These are phyloP conservation scores for Sesbania bispinosa DNA, from an alignment of 306 rosid genomes.

Conservation along the genomic window DNA sequence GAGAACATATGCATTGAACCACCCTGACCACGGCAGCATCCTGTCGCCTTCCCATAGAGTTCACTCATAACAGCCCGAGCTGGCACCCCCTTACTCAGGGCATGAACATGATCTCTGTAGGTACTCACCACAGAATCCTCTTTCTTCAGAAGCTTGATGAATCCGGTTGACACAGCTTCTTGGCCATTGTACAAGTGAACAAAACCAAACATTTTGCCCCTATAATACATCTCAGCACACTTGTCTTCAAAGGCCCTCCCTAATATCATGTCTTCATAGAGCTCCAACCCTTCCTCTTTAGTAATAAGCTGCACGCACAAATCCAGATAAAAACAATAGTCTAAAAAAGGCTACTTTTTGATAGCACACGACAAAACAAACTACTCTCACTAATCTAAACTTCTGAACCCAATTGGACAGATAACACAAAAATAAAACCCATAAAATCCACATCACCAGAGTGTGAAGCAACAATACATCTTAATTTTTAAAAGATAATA, in stretches of 20 bases:
- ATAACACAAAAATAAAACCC: slow-evolving; percentile 7
- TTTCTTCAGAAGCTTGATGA: slow-evolving; percentile 75
- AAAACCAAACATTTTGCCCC: slow-evolving; percentile 98
- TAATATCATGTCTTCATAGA: slow-evolving; percentile 90
- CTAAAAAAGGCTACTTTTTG: background rate
- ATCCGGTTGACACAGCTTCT: slow-evolving; percentile 98
- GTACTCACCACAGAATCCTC: slow-evolving; percentile 89
- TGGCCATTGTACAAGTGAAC: slow-evolving; percentile 99
- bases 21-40: slow-evolving; percentile 98
- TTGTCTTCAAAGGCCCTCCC: slow-evolving; percentile 94
- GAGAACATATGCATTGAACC: slow-evolving; percentile 99
- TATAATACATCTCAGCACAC: slow-evolving; percentile 98
- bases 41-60: slow-evolving; percentile 96
- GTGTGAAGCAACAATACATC: background rate
- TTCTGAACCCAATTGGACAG: slow-evolving; percentile 18
- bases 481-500: background rate
- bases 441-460: background rate
- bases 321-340: slow-evolving; percentile 4
- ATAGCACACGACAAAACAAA: background rate
- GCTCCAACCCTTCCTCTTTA: slow-evolving; percentile 81
- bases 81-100: slow-evolving; percentile 93
- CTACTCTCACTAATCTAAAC: background rate
- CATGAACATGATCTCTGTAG: slow-evolving; percentile 96
- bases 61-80: slow-evolving; percentile 95
- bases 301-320: slow-evolving; percentile 66